Base-by-base conservation (phyloP, 139 green algal genomes). In the Asterochloris sp. region DNA sequence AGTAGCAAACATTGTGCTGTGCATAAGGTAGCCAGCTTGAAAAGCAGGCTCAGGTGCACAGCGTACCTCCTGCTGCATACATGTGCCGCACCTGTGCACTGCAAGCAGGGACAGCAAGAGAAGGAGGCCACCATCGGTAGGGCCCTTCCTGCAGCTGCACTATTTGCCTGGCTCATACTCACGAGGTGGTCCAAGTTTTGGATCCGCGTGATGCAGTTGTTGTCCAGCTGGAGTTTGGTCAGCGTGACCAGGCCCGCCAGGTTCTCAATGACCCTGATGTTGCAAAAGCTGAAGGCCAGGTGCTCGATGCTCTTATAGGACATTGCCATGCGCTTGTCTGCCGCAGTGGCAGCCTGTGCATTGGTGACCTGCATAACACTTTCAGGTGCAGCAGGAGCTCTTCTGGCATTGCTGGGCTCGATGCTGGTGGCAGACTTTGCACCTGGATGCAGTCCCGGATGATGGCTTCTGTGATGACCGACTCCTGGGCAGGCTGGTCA, bases 141-240 rank as follows among this genome's bases (percentile, higher is more conserved):
- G 27, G 76, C 11, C 13, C 0, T 26, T 0, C 54, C 47, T 28
- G 69, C 12, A 75, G 69, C n/a, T 75, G 16, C 16, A 28, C 38
- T 54, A 54, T 26, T 10, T 26, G n/a, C 0, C 27, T 23, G 24
- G 17, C 14, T 21, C 29, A 26, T 38, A 74, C 86, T 77, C 68
- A 94, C 91, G 87, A 96, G 63, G 82, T 96, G 91, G 13, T 69
- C 87, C 8, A 97, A 73, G 73, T 95, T 95, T 73, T 96, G 89
- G 68, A 97, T 95, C 38, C 85, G 92, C 0, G 74, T 81, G 29
- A 96, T 92, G 24, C 88, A 80, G 84, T 97, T 97, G 89, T 96
- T 96, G 87, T 97, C 94, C 78, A 97, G 85, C 87, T 95, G 91
- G 61, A 97, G 89, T 85, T 95, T 96, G 2, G 85, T 91, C 13